Base-by-base conservation (phyloP, 2,329 filamentous ascomycete species). In the Claviceps sp. region DNA sequence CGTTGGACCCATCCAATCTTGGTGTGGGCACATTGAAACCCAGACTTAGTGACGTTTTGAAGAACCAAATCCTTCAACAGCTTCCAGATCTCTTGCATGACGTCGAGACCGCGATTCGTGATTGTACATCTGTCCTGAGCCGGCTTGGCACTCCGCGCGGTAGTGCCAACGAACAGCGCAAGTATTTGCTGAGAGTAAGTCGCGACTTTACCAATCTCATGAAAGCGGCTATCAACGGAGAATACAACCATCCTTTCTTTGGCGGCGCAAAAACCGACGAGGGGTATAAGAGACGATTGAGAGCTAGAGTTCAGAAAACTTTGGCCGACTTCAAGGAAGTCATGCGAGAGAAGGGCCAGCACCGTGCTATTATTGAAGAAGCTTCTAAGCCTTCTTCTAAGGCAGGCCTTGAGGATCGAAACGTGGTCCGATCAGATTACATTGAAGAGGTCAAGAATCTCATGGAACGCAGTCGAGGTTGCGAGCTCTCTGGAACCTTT, bases 401-500 rank as follows among this genome's bases (percentile, higher is more conserved):
- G 19, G 19, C 19, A 19, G 19, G 19, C 19, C 2, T 19, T 19
- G 19, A 19, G 19, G 19, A 2, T 78, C 3, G 63, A 70, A 17
- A 34, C 24, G 24, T 6, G 24, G 24, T 6, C 19, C 19, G 19
- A 22, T 22, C 19, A 22, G 19, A 22, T 3, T 22, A 22, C 19
- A 22, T 22, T 22, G 19, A 22, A 22, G 19, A 22, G 19, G 19
- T 22, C 1, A 22, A 22, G 2, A 6, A 6, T 1, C 49, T 59
- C 2, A 61, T 66, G 39, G 11, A 52, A 6, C 55, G 56, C 1
- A 57, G 48, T 40, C 57, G 60, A 14, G 65, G 65, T 2, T 64
- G 73, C 7, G 82, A 86, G 60, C 63, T 86, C 0, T 77, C 79
- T 0, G 79, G 81, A 0, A 77, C 69, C 0, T 84, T 80, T 62